Evolutionary conservation across 768 basidiomycete genomes (phyloP).

Genomic region (Coprinellus micaceus): DNA sequence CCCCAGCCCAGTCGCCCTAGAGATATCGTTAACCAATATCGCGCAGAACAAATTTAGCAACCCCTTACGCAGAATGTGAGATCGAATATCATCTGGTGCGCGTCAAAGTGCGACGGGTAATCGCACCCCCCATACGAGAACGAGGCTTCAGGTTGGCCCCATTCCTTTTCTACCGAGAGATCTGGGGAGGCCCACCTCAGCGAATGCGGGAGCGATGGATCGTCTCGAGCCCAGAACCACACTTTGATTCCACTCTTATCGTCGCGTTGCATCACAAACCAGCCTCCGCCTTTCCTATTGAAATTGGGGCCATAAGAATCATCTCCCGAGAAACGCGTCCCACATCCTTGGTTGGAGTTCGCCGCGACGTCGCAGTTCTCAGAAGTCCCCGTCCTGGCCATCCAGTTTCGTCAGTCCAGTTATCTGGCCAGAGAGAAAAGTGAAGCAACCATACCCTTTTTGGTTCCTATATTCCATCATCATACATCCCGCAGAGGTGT

Average conservation of each 20-base stretch:
- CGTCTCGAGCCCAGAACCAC: constrained; percentile 60
- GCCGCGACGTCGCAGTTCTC: constrained; percentile 46
- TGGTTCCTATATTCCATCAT: constrained; percentile 41
- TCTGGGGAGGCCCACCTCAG: constrained; percentile 22
- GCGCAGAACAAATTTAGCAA: no score
- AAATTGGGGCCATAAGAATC: constrained; percentile 46
- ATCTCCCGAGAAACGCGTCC: constrained; percentile 37
- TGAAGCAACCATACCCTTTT: constrained; percentile 37
- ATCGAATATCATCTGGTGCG: constrained; percentile 54
- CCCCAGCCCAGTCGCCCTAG: constrained; percentile 55
- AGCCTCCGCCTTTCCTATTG: constrained; percentile 56
- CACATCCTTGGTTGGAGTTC: constrained; percentile 62
- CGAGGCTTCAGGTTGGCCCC: constrained; percentile 46
- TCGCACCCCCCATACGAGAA: constrained; percentile 50
- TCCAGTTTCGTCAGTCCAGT: constrained; percentile 1
- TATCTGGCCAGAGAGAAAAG: not conserved
- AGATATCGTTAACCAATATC: not conserved
- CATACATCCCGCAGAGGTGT: constrained; percentile 47
- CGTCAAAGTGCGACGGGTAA: constrained; percentile 49
- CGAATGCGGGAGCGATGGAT: constrained; percentile 39
- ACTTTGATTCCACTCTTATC: constrained; percentile 42
- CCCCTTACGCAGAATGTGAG: constrained; percentile 56
- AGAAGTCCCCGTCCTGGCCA: constrained; percentile 34
- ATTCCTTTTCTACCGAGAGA: constrained; percentile 18
- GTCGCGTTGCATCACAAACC: constrained; percentile 50